Conservation (phyloP, 176 grass and related monocot genomes). For the Pontederia paniculata region DNA sequence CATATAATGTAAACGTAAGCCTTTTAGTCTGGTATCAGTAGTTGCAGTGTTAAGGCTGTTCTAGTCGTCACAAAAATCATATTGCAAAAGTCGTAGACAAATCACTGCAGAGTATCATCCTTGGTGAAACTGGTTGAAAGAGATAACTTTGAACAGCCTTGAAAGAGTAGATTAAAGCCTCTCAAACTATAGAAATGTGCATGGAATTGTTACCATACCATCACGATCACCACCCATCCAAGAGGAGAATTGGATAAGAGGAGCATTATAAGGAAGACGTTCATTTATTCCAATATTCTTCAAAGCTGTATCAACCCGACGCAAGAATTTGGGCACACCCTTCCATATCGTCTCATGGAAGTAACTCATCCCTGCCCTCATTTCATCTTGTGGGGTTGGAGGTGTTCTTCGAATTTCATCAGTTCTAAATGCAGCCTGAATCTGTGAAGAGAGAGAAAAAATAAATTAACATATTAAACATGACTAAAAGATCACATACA, state of each 20-base stretch:
- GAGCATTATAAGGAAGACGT: constrained; percentile 80
- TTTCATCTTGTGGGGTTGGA: constrained; percentile 96
- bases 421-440: constrained; percentile 95
- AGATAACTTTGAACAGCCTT: neutral
- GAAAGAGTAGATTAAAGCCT: neutral
- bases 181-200: neutral
- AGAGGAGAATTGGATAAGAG: constrained; percentile 97
- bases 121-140: too few species aligned
- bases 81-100: too few species aligned
- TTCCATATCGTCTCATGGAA: constrained; percentile 99
- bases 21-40: too few species aligned
- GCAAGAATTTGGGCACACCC: constrained; percentile 96
- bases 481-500: too few species aligned
- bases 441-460: constrained; percentile 30
- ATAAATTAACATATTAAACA: neutral
- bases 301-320: constrained; percentile 84
- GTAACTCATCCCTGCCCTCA: constrained; percentile 97
- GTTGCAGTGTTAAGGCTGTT: too few species aligned
- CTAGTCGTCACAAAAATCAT: too few species aligned
- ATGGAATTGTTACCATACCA: constrained; percentile 39
- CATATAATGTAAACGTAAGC: too few species aligned
- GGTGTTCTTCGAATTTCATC: constrained; percentile 93
- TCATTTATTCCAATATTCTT: constrained; percentile 98
- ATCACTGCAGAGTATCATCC: too few species aligned
- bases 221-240: constrained; percentile 99